phyloP scores from a whole-genome alignment of 306 rosid species.

The Abrus pulchellus region DNA sequence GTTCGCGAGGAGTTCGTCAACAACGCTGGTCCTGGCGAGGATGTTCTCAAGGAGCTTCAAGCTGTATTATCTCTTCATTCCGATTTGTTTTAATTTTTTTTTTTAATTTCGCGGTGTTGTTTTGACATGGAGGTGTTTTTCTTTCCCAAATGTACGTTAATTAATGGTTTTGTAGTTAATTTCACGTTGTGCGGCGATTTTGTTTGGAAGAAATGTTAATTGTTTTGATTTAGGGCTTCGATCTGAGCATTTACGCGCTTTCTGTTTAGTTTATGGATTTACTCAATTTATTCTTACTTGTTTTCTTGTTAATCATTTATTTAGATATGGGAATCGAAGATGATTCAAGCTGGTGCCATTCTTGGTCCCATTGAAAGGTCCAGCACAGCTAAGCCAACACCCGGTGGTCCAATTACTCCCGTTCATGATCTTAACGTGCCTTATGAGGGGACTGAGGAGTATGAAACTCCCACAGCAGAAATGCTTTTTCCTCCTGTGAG shows the following conservation, averaged over 20 bases:
- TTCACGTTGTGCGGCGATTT: not conserved
- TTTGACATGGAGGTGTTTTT: not conserved
- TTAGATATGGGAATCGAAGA: slow-evolving; percentile 90
- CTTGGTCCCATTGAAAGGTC: slow-evolving; percentile 80
- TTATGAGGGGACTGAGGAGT: slow-evolving; percentile 89
- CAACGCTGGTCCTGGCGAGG: slow-evolving; percentile 82
- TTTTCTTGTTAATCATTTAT: slow-evolving; percentile 16
- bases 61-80: slow-evolving; percentile 60
- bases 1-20: slow-evolving; percentile 87
- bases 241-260: slow-evolving; percentile 59
- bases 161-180: not conserved
- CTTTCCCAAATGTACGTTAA: not conserved
- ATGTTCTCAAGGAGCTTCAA: slow-evolving; percentile 94
- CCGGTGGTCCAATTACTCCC: slow-evolving; percentile 81
- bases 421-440: slow-evolving; percentile 95
- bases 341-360: slow-evolving; percentile 79
- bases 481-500: slow-evolving; percentile 93
- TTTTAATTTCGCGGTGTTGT: not conserved
- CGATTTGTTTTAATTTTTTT: not conserved
- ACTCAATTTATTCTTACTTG: slow-evolving; percentile 21
- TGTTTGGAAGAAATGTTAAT: not conserved
- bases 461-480: slow-evolving; percentile 94
- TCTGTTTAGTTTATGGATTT: slow-evolving; percentile 17
- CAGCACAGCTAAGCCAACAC: slow-evolving; percentile 58
- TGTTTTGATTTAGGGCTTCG: slow-evolving; percentile 55